Percentiles rank a stretch among this genome's conserved stretches.
Evolutionary conservation across 106 monocot genomes (phyloP).

Genomic region (Hemerocallis citrina): DNA sequence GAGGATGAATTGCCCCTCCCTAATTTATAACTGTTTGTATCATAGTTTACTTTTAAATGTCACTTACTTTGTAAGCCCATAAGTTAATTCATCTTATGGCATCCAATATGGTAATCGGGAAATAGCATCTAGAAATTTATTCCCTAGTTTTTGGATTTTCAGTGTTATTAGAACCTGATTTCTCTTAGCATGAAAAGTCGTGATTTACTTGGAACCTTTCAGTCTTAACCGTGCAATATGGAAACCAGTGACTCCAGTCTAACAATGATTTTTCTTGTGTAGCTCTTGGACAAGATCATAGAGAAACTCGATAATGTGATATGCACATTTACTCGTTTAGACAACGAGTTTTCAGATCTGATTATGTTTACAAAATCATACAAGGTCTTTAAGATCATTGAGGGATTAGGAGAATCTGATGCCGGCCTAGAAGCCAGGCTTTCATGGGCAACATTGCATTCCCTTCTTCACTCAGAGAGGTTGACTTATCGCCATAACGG

Average conservation of each 20-base stretch:
- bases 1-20: too few relatives aligned
- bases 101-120: not conserved
- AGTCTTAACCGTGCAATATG: not conserved
- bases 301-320: constrained; percentile 57
- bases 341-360: constrained; percentile 70
- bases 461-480: constrained; percentile 80
- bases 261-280: constrained; percentile 9
- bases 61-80: too few relatives aligned
- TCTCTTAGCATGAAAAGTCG: not conserved
- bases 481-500: constrained; percentile 78
- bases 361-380: constrained; percentile 60
- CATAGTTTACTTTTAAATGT: too few relatives aligned
- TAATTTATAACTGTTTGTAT: too few relatives aligned
- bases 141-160: not conserved
- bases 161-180: not conserved
- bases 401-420: constrained; percentile 36
- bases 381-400: constrained; percentile 35
- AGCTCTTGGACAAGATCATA: constrained; percentile 75
- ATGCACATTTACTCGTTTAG: constrained; percentile 59
- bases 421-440: constrained; percentile 34
- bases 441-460: constrained; percentile 86
- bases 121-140: not conserved
- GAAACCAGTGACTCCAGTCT: too few relatives aligned
- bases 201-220: not conserved
- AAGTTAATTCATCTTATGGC: not conserved